phyloP scores from a whole-genome alignment of 2,329 filamentous ascomycete species.

The Sclerotinia sclerotiorum region DNA sequence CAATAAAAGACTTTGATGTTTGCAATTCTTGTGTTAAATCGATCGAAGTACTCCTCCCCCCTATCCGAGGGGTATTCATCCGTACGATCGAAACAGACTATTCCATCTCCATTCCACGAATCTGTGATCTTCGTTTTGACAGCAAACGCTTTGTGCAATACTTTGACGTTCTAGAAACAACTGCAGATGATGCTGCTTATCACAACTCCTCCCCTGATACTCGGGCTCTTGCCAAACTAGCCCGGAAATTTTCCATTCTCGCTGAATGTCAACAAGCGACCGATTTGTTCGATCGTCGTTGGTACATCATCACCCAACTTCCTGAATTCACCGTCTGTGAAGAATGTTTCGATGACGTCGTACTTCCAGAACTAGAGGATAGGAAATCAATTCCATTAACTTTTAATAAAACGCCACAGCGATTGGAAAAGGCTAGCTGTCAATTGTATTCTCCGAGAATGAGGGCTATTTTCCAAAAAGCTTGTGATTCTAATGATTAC shows the following conservation, averaged over 20 bases:
- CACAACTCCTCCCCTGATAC: conserved; percentile 33
- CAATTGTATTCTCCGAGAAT: conserved; percentile 81
- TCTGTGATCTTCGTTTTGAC: conserved; percentile 69
- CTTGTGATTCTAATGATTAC: conserved; percentile 66
- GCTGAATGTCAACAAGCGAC: conserved; percentile 42
- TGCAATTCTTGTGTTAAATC: conserved; percentile 73
- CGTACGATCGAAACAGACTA: conserved; percentile 31
- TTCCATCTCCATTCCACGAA: conserved; percentile 50
- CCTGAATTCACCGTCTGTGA: conserved; percentile 82
- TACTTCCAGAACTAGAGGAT: conserved; percentile 65
- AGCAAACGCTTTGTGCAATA: conserved; percentile 57
- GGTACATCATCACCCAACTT: conserved; percentile 75
- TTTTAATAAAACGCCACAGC: conserved; percentile 61
- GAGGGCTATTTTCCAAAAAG: conserved; percentile 68
- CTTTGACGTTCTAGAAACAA: conserved; percentile 60
- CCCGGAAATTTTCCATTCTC: conserved; percentile 29
- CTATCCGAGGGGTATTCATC: conserved; percentile 66
- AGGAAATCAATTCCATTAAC: conserved; percentile 59
- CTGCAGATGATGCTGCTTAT: conserved; percentile 51
- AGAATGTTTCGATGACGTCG: conserved; percentile 78
- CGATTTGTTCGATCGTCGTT: conserved; percentile 60
- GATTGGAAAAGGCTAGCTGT: conserved; percentile 60
- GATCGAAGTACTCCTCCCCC: conserved; percentile 72
- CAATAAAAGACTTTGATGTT: conserved; percentile 69
- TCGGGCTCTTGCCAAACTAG: conserved; percentile 34